phyloP scores from a whole-genome alignment of 768 basidiomycete species.

The Amanita thiersii region DNA sequence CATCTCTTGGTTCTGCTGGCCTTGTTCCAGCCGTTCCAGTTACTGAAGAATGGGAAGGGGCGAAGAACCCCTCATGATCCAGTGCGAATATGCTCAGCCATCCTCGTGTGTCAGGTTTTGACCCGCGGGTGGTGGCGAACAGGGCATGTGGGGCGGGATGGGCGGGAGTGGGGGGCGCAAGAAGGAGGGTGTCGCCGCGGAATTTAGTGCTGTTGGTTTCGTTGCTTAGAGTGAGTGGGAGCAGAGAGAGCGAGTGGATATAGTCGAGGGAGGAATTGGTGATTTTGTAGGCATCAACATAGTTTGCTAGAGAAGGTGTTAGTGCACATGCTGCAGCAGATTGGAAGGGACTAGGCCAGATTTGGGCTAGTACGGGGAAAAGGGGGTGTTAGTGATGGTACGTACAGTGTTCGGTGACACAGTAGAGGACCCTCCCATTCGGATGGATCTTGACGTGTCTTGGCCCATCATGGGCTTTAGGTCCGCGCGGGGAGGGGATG shows the following conservation, averaged over 20 bases:
- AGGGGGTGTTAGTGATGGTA: constrained; percentile 1
- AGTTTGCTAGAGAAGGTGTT: constrained; percentile 34
- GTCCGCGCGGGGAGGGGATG: constrained; percentile 29
- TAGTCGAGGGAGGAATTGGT: constrained; percentile 19
- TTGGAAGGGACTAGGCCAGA: not conserved
- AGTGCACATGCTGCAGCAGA: too few species aligned
- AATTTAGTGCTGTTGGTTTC: constrained; percentile 13
- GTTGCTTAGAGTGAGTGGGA: constrained; percentile 17
- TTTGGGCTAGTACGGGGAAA: not conserved
- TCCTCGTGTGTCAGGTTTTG: constrained; percentile 23
- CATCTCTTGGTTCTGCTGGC: constrained; percentile 11
- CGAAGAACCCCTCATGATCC: constrained; percentile 28
- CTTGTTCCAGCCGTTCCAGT: not conserved
- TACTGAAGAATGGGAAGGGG: constrained; percentile 1
- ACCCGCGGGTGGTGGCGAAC: constrained; percentile 41
- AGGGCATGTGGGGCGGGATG: constrained; percentile 30
- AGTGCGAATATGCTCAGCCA: constrained; percentile 37
- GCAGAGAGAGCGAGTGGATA: constrained; percentile 23
- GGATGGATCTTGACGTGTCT: constrained; percentile 46
- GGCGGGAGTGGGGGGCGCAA: constrained; percentile 26
- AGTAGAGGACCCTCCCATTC: constrained; percentile 41
- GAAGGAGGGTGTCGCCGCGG: constrained; percentile 39
- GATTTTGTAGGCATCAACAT: constrained; percentile 36
- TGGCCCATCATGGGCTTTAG: constrained; percentile 34
- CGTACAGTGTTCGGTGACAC: constrained; percentile 45